Evolutionary conservation across 139 green algal genomes (phyloP).

Genomic region (Coccomyxa sp.): DNA sequence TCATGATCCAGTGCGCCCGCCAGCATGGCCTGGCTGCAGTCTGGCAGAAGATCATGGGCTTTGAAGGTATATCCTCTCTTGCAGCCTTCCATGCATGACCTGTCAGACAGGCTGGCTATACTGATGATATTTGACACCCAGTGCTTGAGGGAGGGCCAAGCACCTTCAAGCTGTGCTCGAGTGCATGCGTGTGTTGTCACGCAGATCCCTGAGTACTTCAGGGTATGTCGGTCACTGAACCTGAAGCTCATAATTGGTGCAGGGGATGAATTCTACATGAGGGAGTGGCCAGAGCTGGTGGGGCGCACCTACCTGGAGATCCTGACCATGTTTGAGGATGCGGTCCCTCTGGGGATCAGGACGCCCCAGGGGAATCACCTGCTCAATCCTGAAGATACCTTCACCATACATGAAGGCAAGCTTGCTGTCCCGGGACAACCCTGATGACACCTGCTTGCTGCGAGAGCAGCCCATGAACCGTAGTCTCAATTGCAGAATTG

Average conservation of each 20-base stretch:
- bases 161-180: no score
- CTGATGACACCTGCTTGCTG: background rate
- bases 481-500: background rate
- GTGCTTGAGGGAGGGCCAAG: no score
- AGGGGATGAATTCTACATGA: slow-evolving; percentile 51
- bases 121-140: no score
- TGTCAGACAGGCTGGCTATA: no score
- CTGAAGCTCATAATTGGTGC: no score
- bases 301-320: slow-evolving; percentile 37
- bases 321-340: slow-evolving; percentile 37
- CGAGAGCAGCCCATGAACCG: background rate
- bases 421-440: no score
- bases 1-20: slow-evolving; percentile 53
- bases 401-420: slow-evolving; percentile 16
- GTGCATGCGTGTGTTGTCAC: no score
- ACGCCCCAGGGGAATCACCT: slow-evolving; percentile 4
- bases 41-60: slow-evolving; percentile 48
- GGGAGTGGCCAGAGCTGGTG: slow-evolving; percentile 36
- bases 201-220: no score
- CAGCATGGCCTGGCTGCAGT: slow-evolving; percentile 48
- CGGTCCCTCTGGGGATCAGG: slow-evolving; percentile 33
- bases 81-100: background rate
- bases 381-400: slow-evolving; percentile 40
- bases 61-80: slow-evolving; percentile 26
- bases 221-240: no score